phyloP scores from a whole-genome alignment of 208 protist genomes.

The Crithidia brevicula region DNA sequence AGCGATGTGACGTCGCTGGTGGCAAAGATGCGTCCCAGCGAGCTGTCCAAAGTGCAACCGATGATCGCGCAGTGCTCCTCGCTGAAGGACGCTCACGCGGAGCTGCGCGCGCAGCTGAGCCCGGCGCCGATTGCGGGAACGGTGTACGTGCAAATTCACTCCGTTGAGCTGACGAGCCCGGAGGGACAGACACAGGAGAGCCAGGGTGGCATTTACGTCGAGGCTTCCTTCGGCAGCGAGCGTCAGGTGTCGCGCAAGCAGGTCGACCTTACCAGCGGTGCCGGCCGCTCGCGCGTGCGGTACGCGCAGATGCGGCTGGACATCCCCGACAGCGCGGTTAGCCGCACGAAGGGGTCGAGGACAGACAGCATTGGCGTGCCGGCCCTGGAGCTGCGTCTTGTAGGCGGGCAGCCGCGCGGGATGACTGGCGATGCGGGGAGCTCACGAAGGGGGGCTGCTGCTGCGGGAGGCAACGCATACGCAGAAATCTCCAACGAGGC shows the following conservation, averaged over 20 bases:
- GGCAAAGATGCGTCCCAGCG: conserved; percentile 60
- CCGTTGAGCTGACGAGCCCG: conserved; percentile 48
- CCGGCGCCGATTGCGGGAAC: conserved; percentile 48
- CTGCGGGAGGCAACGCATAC: neutral
- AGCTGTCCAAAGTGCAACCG: conserved; percentile 66
- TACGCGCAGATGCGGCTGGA: conserved; percentile 54
- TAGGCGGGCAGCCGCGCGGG: conserved; percentile 22
- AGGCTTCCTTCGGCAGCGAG: conserved; percentile 49
- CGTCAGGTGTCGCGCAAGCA: conserved; percentile 43
- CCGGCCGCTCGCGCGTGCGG: conserved; percentile 1
- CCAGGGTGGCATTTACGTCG: conserved; percentile 48
- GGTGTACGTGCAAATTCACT: conserved; percentile 77
- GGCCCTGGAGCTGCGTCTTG: conserved; percentile 42
- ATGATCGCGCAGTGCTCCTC: conserved; percentile 68
- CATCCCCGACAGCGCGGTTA: conserved; percentile 19
- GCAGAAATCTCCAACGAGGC: neutral
- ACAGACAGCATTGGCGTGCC: conserved; percentile 9
- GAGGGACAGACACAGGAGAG: conserved; percentile 40
- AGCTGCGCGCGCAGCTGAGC: conserved; percentile 63
- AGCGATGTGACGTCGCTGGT: conserved; percentile 77
- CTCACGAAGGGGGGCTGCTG: too few relatives aligned
- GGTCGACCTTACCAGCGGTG: neutral
- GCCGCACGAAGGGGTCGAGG: neutral
- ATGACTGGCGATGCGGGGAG: neutral
- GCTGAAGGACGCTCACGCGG: conserved; percentile 60